phyloP scores from a whole-genome alignment of 2,329 filamentous ascomycete species.

The Plenodomus lindquistii region DNA sequence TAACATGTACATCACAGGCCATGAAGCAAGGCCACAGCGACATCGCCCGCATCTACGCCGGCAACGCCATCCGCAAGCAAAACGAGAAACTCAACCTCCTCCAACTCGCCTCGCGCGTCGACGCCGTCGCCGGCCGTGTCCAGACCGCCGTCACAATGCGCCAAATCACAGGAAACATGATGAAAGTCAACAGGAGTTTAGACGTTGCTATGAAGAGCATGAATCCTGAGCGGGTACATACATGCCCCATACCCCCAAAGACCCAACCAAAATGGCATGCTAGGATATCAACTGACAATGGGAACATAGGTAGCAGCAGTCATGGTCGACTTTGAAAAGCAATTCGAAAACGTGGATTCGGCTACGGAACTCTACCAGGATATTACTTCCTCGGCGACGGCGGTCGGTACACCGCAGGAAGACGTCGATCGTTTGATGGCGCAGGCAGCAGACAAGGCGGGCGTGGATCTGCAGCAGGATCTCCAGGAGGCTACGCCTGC shows the following conservation, averaged over 20 bases:
- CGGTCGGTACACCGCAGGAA: conserved; percentile 73
- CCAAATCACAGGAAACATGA: conserved; percentile 64
- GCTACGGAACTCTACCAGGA: conserved; percentile 77
- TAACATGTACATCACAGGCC: conserved; percentile 45
- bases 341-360: conserved; percentile 57
- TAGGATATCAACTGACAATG: conserved; percentile 7
- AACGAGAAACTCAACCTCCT: conserved; percentile 65
- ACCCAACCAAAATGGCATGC: too few relatives aligned
- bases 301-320: conserved; percentile 61
- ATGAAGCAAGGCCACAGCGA: conserved; percentile 64
- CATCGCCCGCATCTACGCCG: conserved; percentile 66
- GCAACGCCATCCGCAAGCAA: conserved; percentile 66
- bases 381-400: conserved; percentile 79
- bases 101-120: conserved; percentile 60
- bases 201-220: conserved; percentile 66
- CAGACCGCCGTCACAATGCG: conserved; percentile 67
- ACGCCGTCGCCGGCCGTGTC: conserved; percentile 63
- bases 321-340: conserved; percentile 68
- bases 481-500: conserved; percentile 64
- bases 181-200: conserved; percentile 65
- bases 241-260: neutral
- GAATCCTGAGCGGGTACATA: conserved; percentile 62
- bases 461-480: conserved; percentile 78
- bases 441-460: conserved; percentile 85
- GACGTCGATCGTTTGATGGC: conserved; percentile 84